Base-by-base conservation (phyloP, 352 stramenopile species). In the Phytophthora sp. region DNA sequence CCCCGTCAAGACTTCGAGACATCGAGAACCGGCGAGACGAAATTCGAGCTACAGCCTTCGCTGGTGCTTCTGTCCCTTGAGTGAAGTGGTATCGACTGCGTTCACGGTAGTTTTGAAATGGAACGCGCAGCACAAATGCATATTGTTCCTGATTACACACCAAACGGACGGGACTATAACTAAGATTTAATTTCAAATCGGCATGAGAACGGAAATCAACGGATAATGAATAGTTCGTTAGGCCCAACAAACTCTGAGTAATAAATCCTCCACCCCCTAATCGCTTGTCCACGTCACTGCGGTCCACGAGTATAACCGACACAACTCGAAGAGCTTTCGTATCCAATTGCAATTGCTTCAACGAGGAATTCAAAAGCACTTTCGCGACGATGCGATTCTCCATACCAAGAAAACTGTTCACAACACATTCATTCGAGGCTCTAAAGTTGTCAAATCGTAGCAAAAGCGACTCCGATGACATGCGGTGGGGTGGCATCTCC, bases 111-210 rank as follows among this genome's bases (percentile, higher is more conserved):
- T 95, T 94, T 41, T 92, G 83, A 34, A 90, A 76, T 13, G 87
- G 85, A 3, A 92, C 72, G 15, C 82, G 76, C 18, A 94, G 53
- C 17, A 95, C 59, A 52, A 95, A 92, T 0, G 78, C 81, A 43
- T 94, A 92, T 39, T 95, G 87, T 30, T 92, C 85, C 57, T 91
- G 79, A 43, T 91, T 94, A 56, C 85, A 95, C 9, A 95, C 85
- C 0, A 94, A 66, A 1, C 81, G 82, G 51, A 95, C 64, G 5
- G 87, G 85, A 24, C 70, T 79, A 31, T 82, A 79, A 21, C 50
- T 69, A 23, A 94, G 54, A 17, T 64, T 76, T 20, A 94, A 43
- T 31, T 87, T 88, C 11, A 87, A 72, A 17, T 83, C 78, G 17
- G 66, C 61, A 53, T 77, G 68, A 8, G 76, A 80, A n/a, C 82